These are phyloP conservation scores for Rhizopogon parksii DNA, from an alignment of 1,284 basidiomycete genomes.

Conservation along the genomic window DNA sequence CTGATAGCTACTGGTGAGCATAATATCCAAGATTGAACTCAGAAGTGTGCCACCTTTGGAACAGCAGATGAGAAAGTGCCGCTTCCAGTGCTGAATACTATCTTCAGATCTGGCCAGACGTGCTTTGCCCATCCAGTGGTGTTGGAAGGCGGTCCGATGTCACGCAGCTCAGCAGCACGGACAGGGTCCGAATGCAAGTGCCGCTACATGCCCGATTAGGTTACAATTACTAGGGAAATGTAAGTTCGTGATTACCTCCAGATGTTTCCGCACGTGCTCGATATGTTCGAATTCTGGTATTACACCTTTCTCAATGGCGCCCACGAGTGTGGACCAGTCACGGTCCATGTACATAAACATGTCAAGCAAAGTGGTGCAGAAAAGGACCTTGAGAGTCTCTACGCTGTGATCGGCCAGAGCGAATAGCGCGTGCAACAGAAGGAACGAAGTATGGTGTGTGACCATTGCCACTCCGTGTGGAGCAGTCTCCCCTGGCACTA, in stretches of 20 bases:
- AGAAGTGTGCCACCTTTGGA: conserved; percentile 6
- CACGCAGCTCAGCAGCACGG: conserved; percentile 13
- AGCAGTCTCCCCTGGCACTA: conserved; percentile 3
- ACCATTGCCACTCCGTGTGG: conserved; percentile 8
- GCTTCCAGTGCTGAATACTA: conserved; percentile 10
- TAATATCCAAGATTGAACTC: background rate
- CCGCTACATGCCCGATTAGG: background rate
- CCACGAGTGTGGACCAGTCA: conserved; percentile 10
- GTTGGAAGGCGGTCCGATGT: conserved; percentile 13
- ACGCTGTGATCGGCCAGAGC: conserved; percentile 5
- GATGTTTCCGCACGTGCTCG: conserved; percentile 2
- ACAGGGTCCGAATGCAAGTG: conserved; percentile 10
- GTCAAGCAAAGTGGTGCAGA: conserved; percentile 8
- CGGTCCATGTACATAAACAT: conserved; percentile 10
- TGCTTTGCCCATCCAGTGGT: conserved; percentile 10
- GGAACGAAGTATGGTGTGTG: conserved; percentile 4
- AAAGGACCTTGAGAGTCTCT: conserved; percentile 3
- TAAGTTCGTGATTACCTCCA: conserved; percentile 2
- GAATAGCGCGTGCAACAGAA: conserved; percentile 13
- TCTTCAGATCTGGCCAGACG: conserved; percentile 8
- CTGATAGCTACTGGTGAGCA: conserved; percentile 6
- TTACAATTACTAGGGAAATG: background rate
- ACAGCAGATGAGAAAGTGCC: conserved; percentile 13
- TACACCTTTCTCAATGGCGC: conserved; percentile 7
- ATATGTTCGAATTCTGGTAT: conserved; percentile 11